Evolutionary conservation across 768 basidiomycete genomes (phyloP).

Genomic region (Mycena olivaceomarginata): DNA sequence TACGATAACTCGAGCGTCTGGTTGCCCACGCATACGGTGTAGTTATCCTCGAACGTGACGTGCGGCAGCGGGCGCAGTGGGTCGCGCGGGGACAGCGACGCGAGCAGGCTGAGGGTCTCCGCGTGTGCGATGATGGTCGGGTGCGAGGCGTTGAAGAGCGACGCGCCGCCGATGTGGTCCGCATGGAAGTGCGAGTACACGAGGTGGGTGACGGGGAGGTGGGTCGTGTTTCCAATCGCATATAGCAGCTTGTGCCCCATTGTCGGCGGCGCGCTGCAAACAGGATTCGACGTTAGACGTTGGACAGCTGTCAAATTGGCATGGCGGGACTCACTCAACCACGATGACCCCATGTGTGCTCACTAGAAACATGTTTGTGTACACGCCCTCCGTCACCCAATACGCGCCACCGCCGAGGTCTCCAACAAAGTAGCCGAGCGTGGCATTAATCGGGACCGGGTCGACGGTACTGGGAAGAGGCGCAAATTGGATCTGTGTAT

Average conservation of each 20-base stretch:
- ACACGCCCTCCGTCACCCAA: conserved; percentile 23
- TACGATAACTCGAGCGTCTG: too few relatives aligned
- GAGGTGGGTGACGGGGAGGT: not conserved
- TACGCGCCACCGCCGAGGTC: not conserved
- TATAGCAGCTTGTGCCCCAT: conserved; percentile 28
- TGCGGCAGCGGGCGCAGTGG: not conserved
- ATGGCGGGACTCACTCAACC: too few relatives aligned
- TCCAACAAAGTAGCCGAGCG: conserved; percentile 17
- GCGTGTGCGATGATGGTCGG: too few relatives aligned
- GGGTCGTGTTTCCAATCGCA: conserved; percentile 25
- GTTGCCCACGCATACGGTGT: too few relatives aligned
- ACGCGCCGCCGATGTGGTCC: too few relatives aligned
- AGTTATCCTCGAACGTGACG: too few relatives aligned
- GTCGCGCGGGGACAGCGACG: conserved; percentile 25
- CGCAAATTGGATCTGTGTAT: conserved; percentile 32
- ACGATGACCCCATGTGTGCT: not conserved
- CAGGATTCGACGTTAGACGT: too few relatives aligned
- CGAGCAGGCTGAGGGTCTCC: conserved; percentile 19
- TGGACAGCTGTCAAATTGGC: too few relatives aligned
- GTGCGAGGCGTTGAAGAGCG: too few relatives aligned
- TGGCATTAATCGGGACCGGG: conserved; percentile 12
- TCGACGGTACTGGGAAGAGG: conserved; percentile 27
- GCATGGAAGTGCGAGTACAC: too few relatives aligned
- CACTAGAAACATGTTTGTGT: conserved; percentile 19
- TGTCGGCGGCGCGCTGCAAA: too few relatives aligned